Conservation (phyloP, 1,139 yeast genomes). For the Geotrichum klebahnii region DNA sequence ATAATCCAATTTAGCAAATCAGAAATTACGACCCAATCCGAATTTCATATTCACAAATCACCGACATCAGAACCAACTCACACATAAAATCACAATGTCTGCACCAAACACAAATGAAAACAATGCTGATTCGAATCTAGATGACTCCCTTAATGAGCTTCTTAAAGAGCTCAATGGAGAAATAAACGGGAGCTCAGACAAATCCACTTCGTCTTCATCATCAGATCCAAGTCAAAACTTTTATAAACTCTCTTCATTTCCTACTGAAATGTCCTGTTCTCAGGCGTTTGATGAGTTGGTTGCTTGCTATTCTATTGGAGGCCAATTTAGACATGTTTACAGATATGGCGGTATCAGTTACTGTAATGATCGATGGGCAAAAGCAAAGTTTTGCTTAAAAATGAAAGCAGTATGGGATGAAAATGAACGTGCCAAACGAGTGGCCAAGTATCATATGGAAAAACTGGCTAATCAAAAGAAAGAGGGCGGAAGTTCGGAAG, state of each 20-base stretch:
- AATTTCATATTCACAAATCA: background rate
- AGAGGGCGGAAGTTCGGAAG: conserved; percentile 63
- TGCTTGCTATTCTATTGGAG: conserved; percentile 84
- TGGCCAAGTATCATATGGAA: conserved; percentile 68
- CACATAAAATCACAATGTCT: background rate
- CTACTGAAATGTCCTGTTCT: conserved; percentile 55
- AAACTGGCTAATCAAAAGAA: conserved; percentile 55
- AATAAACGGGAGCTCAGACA: conserved; percentile 20
- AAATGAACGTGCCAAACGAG: conserved; percentile 46
- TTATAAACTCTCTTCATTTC: conserved; percentile 31
- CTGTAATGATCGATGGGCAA: conserved; percentile 66
- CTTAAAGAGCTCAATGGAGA: conserved; percentile 26
- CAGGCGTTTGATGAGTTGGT: conserved; percentile 85
- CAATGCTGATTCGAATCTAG: conserved; percentile 15
- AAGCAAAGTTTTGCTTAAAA: conserved; percentile 74
- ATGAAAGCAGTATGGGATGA: conserved; percentile 52
- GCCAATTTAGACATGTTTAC: conserved; percentile 77
- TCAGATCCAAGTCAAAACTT: background rate
- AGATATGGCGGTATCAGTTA: conserved; percentile 72
- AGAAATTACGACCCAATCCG: too few relatives aligned
- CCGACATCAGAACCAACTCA: background rate
- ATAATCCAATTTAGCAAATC: too few relatives aligned
- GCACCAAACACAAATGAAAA: too few relatives aligned
- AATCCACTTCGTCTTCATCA: background rate
- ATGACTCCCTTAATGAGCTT: conserved; percentile 24